phyloP scores from a whole-genome alignment of 176 grass and related monocot genomes.

The Hordeum marinum region DNA sequence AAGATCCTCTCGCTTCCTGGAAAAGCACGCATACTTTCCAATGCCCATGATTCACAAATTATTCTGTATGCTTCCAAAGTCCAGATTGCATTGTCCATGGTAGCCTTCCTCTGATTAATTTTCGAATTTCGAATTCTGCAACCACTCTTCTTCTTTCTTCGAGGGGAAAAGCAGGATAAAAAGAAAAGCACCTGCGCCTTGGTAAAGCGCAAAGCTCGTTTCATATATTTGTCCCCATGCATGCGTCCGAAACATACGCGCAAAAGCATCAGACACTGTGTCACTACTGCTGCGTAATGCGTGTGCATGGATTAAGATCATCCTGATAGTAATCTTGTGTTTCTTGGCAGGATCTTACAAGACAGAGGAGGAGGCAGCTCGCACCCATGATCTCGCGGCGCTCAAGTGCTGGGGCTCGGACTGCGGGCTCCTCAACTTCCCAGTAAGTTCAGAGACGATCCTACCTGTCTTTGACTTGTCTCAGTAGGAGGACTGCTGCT shows the following conservation, averaged over 20 bases:
- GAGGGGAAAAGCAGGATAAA: not conserved
- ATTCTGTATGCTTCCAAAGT: not conserved
- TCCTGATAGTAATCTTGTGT: not conserved
- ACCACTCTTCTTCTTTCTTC: not conserved
- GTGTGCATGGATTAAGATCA: not conserved
- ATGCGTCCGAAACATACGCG: not conserved
- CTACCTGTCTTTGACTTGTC: not conserved
- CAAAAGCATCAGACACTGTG: not conserved
- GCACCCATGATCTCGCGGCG: slow-evolving; percentile 74
- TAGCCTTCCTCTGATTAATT: not conserved
- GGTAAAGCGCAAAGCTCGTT: slow-evolving; percentile 2
- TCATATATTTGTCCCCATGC: not conserved
- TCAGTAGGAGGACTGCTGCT: not conserved
- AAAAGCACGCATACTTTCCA: slow-evolving; percentile 33
- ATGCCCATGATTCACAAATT: slow-evolving; percentile 20
- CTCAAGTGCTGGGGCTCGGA: slow-evolving; percentile 67
- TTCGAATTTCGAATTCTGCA: not conserved
- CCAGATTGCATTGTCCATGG: slow-evolving; percentile 12
- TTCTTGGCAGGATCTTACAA: slow-evolving; percentile 46
- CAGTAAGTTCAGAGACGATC: slow-evolving; percentile 34
- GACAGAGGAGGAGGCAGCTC: slow-evolving; percentile 62
- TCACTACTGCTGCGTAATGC: not conserved
- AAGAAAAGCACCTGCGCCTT: not conserved
- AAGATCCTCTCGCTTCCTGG: slow-evolving; percentile 17
- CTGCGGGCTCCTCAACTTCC: slow-evolving; percentile 58